Percentiles rank a stretch among this genome's conserved stretches.
phyloP scores from a whole-genome alignment of 306 rosid species.

The Quercus wislizeni region DNA sequence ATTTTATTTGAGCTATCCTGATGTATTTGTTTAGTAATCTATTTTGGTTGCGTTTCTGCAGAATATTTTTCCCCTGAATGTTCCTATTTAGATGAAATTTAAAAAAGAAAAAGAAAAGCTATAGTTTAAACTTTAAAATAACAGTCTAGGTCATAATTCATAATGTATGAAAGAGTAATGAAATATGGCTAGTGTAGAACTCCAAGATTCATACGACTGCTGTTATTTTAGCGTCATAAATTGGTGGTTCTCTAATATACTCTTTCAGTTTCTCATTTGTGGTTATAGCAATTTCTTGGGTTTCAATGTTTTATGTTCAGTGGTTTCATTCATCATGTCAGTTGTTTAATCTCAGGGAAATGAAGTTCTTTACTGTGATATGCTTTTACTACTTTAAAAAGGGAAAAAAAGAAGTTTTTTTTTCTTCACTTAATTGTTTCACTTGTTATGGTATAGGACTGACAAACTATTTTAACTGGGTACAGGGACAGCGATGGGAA shows the following conservation, averaged over 20 bases:
- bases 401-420: background rate
- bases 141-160: background rate
- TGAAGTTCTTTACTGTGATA: background rate
- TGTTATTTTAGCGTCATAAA: background rate
- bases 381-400: background rate
- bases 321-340: background rate
- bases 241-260: background rate
- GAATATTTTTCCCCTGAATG: background rate
- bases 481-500: constrained; percentile 51
- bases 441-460: background rate
- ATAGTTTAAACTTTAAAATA: too few species aligned
- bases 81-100: background rate
- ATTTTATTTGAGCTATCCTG: background rate
- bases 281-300: background rate
- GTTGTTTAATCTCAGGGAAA: background rate
- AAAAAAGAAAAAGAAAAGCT: background rate
- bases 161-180: background rate
- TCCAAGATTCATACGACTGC: background rate
- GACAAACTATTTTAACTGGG: constrained; percentile 23
- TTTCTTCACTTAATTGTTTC: background rate
- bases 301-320: background rate
- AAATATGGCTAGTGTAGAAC: background rate
- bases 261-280: background rate
- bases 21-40: background rate
- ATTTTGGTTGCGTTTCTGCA: background rate